These are phyloP conservation scores for Penicillium tannophilum DNA, from an alignment of 495 filamentous ascomycete species.

Conservation along the genomic window DNA sequence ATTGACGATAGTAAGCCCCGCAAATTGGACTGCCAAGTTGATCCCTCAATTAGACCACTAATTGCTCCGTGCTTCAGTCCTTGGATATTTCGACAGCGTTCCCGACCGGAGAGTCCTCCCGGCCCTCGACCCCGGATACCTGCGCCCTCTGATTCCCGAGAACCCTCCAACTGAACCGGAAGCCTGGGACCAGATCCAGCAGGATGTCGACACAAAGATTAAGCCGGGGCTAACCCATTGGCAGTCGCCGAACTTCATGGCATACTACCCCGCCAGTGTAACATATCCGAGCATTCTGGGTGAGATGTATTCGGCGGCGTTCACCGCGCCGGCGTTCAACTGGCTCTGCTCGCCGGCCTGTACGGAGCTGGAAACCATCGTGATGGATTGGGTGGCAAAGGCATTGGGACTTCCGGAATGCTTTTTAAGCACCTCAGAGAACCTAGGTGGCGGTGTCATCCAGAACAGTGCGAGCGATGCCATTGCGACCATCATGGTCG, in stretches of 20 bases:
- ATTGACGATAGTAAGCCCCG: constrained; percentile 78
- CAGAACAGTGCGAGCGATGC: constrained; percentile 93
- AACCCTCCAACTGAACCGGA: constrained; percentile 73
- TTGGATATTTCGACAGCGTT: constrained; percentile 79
- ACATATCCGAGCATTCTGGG: constrained; percentile 88
- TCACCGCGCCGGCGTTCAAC: constrained; percentile 92
- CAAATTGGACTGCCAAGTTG: background rate
- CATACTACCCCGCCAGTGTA: constrained; percentile 85
- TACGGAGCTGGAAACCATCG: constrained; percentile 94
- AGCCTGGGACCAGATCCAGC: constrained; percentile 76
- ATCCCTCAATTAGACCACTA: background rate
- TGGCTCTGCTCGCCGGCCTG: constrained; percentile 95
- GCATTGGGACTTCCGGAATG: constrained; percentile 71
- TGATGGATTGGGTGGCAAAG: constrained; percentile 88
- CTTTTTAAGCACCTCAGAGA: constrained; percentile 74
- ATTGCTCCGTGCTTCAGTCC: constrained; percentile 54
- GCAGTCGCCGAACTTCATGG: constrained; percentile 95
- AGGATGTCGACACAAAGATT: constrained; percentile 85
- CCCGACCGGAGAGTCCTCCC: constrained; percentile 72
- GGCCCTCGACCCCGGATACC: constrained; percentile 82
- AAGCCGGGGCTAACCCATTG: constrained; percentile 95
- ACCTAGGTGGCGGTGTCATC: constrained; percentile 84
- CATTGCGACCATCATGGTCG: constrained; percentile 82
- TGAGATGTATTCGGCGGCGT: constrained; percentile 87
- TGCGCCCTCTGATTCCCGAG: constrained; percentile 76